Conservation (phyloP, 2,329 filamentous ascomycete genomes). For the Juglanconis juglandina region DNA sequence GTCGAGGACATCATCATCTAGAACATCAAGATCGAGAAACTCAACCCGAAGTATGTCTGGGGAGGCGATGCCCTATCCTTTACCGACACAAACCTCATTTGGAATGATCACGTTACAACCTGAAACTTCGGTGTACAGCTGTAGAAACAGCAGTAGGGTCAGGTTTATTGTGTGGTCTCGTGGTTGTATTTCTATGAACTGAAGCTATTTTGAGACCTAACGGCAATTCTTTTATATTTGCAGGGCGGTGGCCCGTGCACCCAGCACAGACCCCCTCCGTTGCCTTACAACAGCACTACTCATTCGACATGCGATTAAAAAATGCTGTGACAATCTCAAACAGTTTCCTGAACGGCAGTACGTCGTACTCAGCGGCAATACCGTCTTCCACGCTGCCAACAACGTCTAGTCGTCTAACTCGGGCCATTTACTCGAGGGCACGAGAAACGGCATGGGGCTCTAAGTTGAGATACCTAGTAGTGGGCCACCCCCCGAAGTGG, state of each 20-base stretch:
- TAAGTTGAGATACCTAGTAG: no score
- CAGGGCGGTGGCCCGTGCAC: no score
- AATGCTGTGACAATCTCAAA: constrained; percentile 53
- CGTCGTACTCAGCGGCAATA: constrained; percentile 52
- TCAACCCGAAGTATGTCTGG: constrained; percentile 25
- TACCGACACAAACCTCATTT: constrained; percentile 34
- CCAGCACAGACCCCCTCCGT: no score
- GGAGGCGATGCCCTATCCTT: constrained; percentile 4
- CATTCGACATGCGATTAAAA: constrained; percentile 50
- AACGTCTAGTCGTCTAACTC: constrained; percentile 55
- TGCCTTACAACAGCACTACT: constrained; percentile 61
- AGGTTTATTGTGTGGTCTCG: no score
- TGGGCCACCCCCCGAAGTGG: no score
- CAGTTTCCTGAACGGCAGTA: constrained; percentile 54
- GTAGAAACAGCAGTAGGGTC: no score
- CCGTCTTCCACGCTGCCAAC: constrained; percentile 57
- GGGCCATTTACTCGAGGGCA: constrained; percentile 55
- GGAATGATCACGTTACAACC: constrained; percentile 52
- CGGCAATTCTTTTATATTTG: no score
- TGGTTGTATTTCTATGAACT: no score
- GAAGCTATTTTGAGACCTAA: no score
- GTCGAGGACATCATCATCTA: constrained; percentile 58
- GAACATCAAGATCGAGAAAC: constrained; percentile 52
- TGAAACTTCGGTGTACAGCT: constrained; percentile 53
- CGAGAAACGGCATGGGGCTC: constrained; percentile 40